Percentiles rank a stretch among this genome's conserved stretches.
Conservation (phyloP, 352 stramenopile genomes). For the Peronospora farinosa region DNA sequence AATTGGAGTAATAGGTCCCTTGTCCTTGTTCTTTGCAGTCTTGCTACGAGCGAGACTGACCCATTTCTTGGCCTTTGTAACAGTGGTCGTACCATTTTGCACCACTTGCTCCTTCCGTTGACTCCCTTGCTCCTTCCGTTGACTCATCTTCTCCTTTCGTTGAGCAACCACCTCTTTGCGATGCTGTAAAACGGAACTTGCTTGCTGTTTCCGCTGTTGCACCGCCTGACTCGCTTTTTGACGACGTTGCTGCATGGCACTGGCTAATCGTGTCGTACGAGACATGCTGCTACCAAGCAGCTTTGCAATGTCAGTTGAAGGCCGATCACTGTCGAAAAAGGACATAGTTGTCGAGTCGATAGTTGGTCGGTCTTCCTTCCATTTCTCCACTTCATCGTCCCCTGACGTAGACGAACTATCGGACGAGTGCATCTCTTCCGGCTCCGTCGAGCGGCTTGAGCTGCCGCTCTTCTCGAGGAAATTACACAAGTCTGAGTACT, state of each 20-base stretch:
- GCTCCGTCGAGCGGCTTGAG: constrained; percentile 39
- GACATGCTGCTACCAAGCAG: constrained; percentile 24
- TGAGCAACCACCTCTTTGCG: constrained; percentile 5
- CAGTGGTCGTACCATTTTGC: constrained; percentile 14
- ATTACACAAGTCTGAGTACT: constrained; percentile 45
- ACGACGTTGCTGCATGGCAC: constrained; percentile 30
- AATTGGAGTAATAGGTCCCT: constrained; percentile 21
- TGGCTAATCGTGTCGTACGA: constrained; percentile 27
- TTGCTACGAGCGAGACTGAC: constrained; percentile 21
- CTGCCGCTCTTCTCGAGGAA: constrained; percentile 45
- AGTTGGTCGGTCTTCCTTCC: constrained; percentile 31
- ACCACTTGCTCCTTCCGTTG: constrained; percentile 13
- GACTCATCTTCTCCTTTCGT: constrained; percentile 16
- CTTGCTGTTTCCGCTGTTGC: constrained; percentile 29
- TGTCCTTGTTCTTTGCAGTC: constrained; percentile 13
- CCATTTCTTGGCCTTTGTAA: constrained; percentile 35
- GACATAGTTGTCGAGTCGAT: constrained; percentile 23
- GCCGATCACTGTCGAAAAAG: constrained; percentile 39
- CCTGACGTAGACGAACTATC: constrained; percentile 30
- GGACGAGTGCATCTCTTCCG: constrained; percentile 40
- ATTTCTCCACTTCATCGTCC: constrained; percentile 25
- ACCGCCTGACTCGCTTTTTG: constrained; percentile 29
- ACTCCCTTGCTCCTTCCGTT: constrained; percentile 4
- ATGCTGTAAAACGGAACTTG: constrained; percentile 14
- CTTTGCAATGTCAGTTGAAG: constrained; percentile 42